Percentiles rank a stretch among this genome's conserved stretches.
Conservation (phyloP, 306 rosid genomes). For the Prunus campanulata region DNA sequence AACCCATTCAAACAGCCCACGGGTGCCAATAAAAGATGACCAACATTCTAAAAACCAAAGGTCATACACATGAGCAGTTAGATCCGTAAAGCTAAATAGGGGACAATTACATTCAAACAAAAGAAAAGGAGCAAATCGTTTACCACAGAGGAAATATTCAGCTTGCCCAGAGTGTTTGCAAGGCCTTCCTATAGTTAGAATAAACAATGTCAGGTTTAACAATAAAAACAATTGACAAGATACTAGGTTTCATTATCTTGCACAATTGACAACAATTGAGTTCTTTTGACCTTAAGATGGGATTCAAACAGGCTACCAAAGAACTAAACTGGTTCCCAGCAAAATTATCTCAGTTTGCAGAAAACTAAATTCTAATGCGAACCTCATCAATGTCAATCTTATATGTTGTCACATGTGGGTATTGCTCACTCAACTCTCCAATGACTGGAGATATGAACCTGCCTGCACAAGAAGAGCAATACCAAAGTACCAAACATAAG, state of each 20-base stretch:
- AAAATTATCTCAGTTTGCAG: neutral
- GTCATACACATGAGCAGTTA: neutral
- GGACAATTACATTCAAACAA: neutral
- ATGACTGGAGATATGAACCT: constrained; percentile 64
- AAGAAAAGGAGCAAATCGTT: constrained; percentile 21
- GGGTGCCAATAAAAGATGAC: neutral
- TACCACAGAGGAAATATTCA: constrained; percentile 78
- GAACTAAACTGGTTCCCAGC: neutral
- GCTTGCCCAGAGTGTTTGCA: constrained; percentile 48
- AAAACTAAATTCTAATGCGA: neutral
- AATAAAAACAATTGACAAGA: neutral
- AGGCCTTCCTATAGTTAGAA: constrained; percentile 57
- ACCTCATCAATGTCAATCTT: constrained; percentile 90
- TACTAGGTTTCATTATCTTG: neutral
- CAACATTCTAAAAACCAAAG: neutral
- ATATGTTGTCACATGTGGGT: constrained; percentile 70
- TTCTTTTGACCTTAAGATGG: neutral
- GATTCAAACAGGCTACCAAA: neutral
- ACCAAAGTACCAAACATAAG: neutral
- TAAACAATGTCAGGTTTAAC: constrained; percentile 1
- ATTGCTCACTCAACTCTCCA: constrained; percentile 54
- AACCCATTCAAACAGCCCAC: neutral
- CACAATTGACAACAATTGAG: neutral
- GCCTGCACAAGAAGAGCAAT: constrained; percentile 45
- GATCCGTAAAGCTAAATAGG: neutral